These are phyloP conservation scores for Clathrus columnatus DNA, from an alignment of 768 basidiomycete species.

Conservation along the genomic window DNA sequence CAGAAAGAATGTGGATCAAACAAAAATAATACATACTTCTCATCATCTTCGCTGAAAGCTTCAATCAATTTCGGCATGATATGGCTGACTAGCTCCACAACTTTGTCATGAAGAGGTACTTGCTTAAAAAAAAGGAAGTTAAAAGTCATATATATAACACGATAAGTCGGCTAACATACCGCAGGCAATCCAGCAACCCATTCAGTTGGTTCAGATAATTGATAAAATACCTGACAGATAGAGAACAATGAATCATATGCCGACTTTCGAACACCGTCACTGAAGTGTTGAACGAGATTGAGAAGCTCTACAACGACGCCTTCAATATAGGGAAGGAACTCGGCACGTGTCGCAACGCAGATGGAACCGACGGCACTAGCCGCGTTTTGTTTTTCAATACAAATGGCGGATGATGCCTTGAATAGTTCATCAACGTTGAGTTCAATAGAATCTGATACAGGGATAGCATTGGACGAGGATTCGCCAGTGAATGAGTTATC, in stretches of 20 bases:
- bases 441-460: constrained; percentile 47
- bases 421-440: constrained; percentile 79
- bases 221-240: constrained; percentile 86
- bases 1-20: constrained; percentile 10
- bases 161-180: constrained; percentile 32
- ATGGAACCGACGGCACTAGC: constrained; percentile 91
- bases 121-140: constrained; percentile 21
- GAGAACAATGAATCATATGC: constrained; percentile 82
- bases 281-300: constrained; percentile 78
- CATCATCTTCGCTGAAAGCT: constrained; percentile 91
- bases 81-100: constrained; percentile 72
- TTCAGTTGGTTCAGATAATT: constrained; percentile 69
- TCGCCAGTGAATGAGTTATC: constrained; percentile 65
- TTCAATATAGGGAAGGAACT: constrained; percentile 92
- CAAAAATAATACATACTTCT: constrained; percentile 63
- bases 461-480: constrained; percentile 61
- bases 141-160: constrained; percentile 3
- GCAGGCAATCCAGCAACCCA: constrained; percentile 70
- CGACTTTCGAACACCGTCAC: constrained; percentile 95
- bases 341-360: constrained; percentile 68
- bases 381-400: constrained; percentile 98
- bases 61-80: constrained; percentile 69
- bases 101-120: constrained; percentile 50
- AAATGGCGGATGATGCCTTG: constrained; percentile 91
- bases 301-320: constrained; percentile 70